Evolutionary conservation across 192 early-diverging fungal genomes (phyloP).

Genomic region (Backusella tuberculispora): DNA sequence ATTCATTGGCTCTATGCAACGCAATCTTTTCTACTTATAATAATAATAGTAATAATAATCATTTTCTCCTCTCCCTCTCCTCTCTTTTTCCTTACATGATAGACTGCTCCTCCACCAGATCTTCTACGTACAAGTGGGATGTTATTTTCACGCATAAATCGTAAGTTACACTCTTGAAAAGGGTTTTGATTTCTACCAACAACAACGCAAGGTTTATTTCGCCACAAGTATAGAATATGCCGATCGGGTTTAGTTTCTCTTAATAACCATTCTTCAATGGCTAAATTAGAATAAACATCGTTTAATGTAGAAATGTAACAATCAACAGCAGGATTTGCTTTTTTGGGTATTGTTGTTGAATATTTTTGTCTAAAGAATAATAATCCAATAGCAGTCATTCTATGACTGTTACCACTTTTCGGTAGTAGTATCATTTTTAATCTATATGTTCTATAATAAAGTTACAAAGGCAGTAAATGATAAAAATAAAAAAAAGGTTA

Average conservation of each 20-base stretch:
- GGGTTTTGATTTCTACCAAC: conserved; percentile 99
- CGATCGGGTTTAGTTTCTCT: conserved; percentile 65
- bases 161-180: conserved; percentile 92
- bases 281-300: conserved; percentile 82
- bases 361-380: not conserved
- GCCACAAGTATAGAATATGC: conserved; percentile 84
- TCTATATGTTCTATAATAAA: not conserved
- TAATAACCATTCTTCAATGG: conserved; percentile 91
- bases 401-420: not conserved
- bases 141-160: conserved; percentile 60
- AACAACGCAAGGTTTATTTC: conserved; percentile 86
- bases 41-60: no score
- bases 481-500: not conserved
- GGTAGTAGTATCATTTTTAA: not conserved
- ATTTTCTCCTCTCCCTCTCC: no score
- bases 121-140: conserved; percentile 87
- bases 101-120: conserved; percentile 94
- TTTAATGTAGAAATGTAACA: conserved; percentile 68
- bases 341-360: conserved; percentile 1
- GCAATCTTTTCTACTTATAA: not conserved
- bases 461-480: not conserved
- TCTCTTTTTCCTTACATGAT: conserved; percentile 66
- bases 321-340: conserved; percentile 34
- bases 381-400: not conserved
- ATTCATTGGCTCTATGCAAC: not conserved